Base-by-base conservation (phyloP, 2,329 filamentous ascomycete genomes). In the Talaromyces sp. region DNA sequence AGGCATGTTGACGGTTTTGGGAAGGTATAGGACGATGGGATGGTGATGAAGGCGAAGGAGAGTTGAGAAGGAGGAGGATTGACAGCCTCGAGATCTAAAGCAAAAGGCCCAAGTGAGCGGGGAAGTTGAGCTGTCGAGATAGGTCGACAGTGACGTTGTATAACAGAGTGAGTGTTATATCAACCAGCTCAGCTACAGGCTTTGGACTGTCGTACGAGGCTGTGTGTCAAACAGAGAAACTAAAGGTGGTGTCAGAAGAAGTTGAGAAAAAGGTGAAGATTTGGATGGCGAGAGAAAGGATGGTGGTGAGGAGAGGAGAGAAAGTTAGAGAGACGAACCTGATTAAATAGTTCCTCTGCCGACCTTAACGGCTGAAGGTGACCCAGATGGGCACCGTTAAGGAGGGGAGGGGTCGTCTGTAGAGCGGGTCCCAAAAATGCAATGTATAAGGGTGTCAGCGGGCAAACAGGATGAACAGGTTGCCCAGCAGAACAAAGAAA, bases 1-100 rank as follows among this genome's bases (percentile, higher is more conserved):
- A 61, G 59, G 54, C 59, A 61, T 61, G 50, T 19, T 19, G 55
- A 51, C 3, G 4, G 49, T 27, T 7, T 24, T 52, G 14, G n/a
- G 10, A 24, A 24, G 29, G 21, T 43, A 38, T 19, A 21, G 43
- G 10, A 3, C 10, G 43, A 17, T 27, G 49, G 11, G 49, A 13
- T 26, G 14, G 4, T 17, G 14, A 11, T 10, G 17, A 17, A 52
- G 14, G 21, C 21, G 26, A 11, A 29, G 8, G 26, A 52, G 49
- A 52, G 29, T 26, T 7, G 31, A 38, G 14, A 7, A 41, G 17
- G 19, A 19, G 19, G 43, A 46, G n/a, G 43, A 11, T 24, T 17
- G 14, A 4, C 21, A 46, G 43, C 43, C 24, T 46, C 21, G 43
- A 46, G 43, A 11, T 21, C 10, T 7, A 21, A 24, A 46, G 43